Conservation (phyloP, 768 basidiomycete genomes). For the Zangia roseola region DNA sequence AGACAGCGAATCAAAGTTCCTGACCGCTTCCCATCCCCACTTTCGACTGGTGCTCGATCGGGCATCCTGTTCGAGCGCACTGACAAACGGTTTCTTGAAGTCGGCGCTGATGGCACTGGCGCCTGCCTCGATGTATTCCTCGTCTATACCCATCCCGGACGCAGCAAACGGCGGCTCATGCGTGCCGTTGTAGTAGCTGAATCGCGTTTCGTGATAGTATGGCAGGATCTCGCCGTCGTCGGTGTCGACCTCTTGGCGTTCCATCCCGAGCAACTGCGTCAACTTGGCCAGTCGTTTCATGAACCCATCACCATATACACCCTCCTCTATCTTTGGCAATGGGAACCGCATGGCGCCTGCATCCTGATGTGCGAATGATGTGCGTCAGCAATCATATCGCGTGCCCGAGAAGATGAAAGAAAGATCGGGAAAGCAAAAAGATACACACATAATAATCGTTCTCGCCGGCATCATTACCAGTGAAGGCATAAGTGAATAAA, state of each 20-base stretch:
- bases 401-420: too few species aligned
- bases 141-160: constrained; percentile 1
- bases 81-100: constrained; percentile 17
- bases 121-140: constrained; percentile 17
- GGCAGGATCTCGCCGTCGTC: constrained; percentile 23
- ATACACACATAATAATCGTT: constrained; percentile 36
- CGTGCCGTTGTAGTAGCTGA: constrained; percentile 8
- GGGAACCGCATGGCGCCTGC: constrained; percentile 42
- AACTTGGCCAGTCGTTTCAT: constrained; percentile 35
- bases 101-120: constrained; percentile 15
- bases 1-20: constrained; percentile 27
- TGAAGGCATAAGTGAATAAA: constrained; percentile 43
- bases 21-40: constrained; percentile 29
- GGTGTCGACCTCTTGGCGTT: constrained; percentile 4
- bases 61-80: constrained; percentile 19
- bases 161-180: constrained; percentile 7
- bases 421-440: too few species aligned
- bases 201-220: constrained; percentile 12
- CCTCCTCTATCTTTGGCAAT: constrained; percentile 12
- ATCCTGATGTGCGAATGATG: constrained; percentile 13
- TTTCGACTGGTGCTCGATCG: constrained; percentile 4
- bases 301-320: constrained; percentile 14
- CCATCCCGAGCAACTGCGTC: constrained; percentile 28
- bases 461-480: constrained; percentile 9
- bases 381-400: too few species aligned